Conservation (phyloP, 148 eudicot genomes). For the Simmondsia chinensis region DNA sequence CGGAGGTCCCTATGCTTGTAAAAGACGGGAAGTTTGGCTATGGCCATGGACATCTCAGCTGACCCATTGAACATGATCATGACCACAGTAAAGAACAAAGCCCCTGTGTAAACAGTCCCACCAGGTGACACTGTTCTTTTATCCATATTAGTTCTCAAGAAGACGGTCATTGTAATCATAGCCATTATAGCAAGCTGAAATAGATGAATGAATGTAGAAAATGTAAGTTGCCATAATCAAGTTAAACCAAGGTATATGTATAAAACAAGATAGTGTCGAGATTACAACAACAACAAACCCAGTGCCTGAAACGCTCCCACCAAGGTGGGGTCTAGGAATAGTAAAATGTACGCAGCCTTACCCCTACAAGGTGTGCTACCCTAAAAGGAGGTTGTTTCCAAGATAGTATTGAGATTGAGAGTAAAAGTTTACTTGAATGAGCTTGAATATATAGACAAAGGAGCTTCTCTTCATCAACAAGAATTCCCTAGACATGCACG, state of each 20-base stretch:
- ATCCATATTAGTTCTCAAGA: constrained; percentile 57
- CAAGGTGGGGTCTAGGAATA: no score
- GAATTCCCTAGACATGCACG: constrained; percentile 39
- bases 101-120: constrained; percentile 42
- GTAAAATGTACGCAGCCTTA: no score
- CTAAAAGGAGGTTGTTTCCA: no score
- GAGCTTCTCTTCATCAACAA: constrained; percentile 76
- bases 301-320: no score
- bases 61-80: constrained; percentile 47
- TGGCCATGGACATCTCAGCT: constrained; percentile 59
- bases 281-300: no score
- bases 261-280: no score
- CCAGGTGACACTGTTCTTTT: constrained; percentile 14
- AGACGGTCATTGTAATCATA: constrained; percentile 46
- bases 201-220: no score
- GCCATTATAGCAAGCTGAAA: constrained; percentile 39
- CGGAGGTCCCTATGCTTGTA: constrained; percentile 62
- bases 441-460: constrained; percentile 57
- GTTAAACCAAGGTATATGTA: no score
- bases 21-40: constrained; percentile 66
- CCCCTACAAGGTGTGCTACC: no score
- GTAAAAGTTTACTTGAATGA: constrained; percentile 23
- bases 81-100: constrained; percentile 36
- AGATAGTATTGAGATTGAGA: background rate
- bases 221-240: no score